Conservation (phyloP, 1,284 basidiomycete species). For the Singerocomus inundabilis region DNA sequence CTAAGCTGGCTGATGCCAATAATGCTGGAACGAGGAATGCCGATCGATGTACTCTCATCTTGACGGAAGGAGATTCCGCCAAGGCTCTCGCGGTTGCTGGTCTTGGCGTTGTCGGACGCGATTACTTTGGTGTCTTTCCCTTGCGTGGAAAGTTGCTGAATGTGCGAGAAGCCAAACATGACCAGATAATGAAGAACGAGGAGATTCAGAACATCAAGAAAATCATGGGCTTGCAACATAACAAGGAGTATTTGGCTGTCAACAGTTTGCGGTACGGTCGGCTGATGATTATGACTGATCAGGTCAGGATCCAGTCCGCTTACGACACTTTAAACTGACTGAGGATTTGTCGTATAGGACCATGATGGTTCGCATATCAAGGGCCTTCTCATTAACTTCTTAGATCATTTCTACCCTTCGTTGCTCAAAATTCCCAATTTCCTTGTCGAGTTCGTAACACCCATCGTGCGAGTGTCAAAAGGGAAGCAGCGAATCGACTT, state of each 20-base stretch:
- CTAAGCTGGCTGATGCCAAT: slow-evolving; percentile 97
- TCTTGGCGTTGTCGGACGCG: slow-evolving; percentile 91
- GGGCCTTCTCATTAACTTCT: slow-evolving; percentile 96
- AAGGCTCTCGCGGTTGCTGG: slow-evolving; percentile 96
- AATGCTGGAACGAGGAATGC: slow-evolving; percentile 89
- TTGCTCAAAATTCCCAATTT: slow-evolving; percentile 91
- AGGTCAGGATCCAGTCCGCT: slow-evolving; percentile 50
- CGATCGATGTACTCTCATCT: slow-evolving; percentile 88
- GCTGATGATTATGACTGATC: slow-evolving; percentile 99
- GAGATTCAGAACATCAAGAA: slow-evolving; percentile 98
- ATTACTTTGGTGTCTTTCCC: slow-evolving; percentile 97
- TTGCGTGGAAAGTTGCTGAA: slow-evolving; percentile 97
- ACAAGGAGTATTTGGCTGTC: slow-evolving; percentile 79
- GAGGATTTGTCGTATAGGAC: slow-evolving; percentile 57
- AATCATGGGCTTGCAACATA: slow-evolving; percentile 95
- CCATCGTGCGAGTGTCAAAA: slow-evolving; percentile 93
- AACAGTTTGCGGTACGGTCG: slow-evolving; percentile 88
- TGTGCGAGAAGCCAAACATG: slow-evolving; percentile 94
- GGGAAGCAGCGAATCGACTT: slow-evolving; percentile 84
- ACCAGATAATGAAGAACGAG: slow-evolving; percentile 97
- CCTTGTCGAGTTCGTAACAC: slow-evolving; percentile 97
- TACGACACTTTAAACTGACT: slow-evolving; percentile 11
- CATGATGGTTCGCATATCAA: slow-evolving; percentile 99
- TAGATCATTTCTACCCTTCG: slow-evolving; percentile 97
- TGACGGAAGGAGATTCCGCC: slow-evolving; percentile 99